Base-by-base conservation (phyloP, 2,329 filamentous ascomycete species). In the Trichoderma citrinoviride region DNA sequence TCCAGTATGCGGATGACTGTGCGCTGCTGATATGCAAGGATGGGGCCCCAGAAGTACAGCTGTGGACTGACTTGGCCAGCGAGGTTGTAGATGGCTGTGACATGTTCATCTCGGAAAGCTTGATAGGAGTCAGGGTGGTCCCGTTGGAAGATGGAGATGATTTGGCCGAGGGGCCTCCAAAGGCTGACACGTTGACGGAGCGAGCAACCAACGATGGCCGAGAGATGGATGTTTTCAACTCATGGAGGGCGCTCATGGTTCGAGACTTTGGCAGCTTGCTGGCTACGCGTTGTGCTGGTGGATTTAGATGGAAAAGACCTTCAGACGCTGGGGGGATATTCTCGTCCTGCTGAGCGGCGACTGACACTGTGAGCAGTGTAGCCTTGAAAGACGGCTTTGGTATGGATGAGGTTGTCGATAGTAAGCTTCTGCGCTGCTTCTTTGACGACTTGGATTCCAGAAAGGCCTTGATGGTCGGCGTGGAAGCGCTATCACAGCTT, bases 1-100 rank as follows among this genome's bases (percentile, higher is more conserved):
- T 78, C 87, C 87, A 90, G 73, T 87, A 89, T 3, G 78, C 73
- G 2, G 81, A 79, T 6, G 80, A 75, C 69, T 83, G 80, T 2
- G 82, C 78, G 0, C 71, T 75, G 57, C 72, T 71, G 15, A 86
- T 73, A 2, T 74, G 72, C 1, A 69, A 69, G 2, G 71, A 72
- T 10, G 76, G 67, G 33, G 68, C 61, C 40, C 68, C 68, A 8
- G 67, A 65, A 12, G 65, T 64, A n/a, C 19, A 52, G 6, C 64
- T 60, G 33, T 40, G 66, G 21, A n/a, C 63, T 5, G 66, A 64
- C 29, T 65, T 69, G 21, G 69, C 67, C 14, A 68, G 56, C 1
- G 70, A 70, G 21, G 64, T 63, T 19, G 68, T 49, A 0, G 72
- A 70, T 27, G 67, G 47, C 3, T 67, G 70, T 10, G 68, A 65